Evolutionary conservation across 305 asterid genomes (phyloP).

Genomic region (Fraxinus latifolia): DNA sequence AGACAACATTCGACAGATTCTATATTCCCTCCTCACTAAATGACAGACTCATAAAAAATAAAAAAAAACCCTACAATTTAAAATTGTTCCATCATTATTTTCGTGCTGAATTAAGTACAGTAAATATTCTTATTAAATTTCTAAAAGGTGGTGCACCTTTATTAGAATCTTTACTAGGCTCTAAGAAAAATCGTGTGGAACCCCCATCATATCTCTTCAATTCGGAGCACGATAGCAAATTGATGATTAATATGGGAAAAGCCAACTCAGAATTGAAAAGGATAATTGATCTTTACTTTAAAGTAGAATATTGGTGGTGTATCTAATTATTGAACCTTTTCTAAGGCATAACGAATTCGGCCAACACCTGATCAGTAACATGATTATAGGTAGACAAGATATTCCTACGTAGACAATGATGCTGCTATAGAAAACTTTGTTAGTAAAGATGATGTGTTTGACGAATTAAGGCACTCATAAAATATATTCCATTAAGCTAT

Average conservation of each 20-base stretch:
- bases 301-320: background rate
- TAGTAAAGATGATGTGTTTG: constrained; percentile 24
- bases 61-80: background rate
- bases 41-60: too few species aligned
- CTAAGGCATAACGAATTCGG: background rate
- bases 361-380: background rate
- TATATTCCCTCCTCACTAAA: background rate
- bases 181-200: background rate
- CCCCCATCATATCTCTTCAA: background rate
- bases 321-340: constrained; percentile 2
- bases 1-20: background rate
- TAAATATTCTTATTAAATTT: background rate
- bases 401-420: constrained; percentile 27
- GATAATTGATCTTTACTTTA: background rate
- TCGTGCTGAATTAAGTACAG: background rate
- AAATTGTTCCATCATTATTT: background rate
- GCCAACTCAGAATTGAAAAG: background rate
- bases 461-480: background rate
- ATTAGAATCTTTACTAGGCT: background rate
- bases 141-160: background rate
- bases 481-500: background rate
- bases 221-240: background rate
- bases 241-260: background rate
- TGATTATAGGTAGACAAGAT: background rate
- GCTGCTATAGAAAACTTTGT: constrained; percentile 20